Percentiles rank a stretch among this genome's conserved stretches.
Evolutionary conservation across 306 rosid species (phyloP).

Genomic region (Lathyrus tuberosus): DNA sequence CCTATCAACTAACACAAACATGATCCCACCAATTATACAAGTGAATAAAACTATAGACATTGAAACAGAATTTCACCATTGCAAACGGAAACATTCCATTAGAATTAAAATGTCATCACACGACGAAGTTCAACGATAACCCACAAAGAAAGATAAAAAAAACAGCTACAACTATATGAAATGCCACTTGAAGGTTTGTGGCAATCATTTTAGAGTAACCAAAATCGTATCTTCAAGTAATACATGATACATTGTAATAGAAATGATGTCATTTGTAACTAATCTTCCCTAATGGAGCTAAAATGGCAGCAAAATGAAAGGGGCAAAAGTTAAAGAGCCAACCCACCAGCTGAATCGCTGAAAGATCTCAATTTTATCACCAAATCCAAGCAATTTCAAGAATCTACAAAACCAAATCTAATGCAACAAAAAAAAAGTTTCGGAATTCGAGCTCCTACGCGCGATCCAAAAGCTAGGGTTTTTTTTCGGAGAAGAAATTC

Average conservation of each 20-base stretch:
- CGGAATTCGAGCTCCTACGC: slow-evolving; percentile 37
- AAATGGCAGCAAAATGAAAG: slow-evolving; percentile 35
- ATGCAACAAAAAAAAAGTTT: slow-evolving; percentile 32
- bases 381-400: slow-evolving; percentile 42
- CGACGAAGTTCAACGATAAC: slow-evolving; percentile 21
- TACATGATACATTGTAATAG: neutral
- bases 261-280: slow-evolving; percentile 19
- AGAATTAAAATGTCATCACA: slow-evolving; percentile 1
- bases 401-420: slow-evolving; percentile 53
- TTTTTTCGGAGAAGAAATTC: slow-evolving; percentile 25
- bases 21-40: slow-evolving; percentile 11
- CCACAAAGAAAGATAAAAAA: neutral
- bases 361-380: slow-evolving; percentile 36
- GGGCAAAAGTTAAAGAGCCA: slow-evolving; percentile 13
- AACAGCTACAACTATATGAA: neutral
- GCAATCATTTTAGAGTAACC: slow-evolving; percentile 27
- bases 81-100: neutral
- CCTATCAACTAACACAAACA: slow-evolving; percentile 21
- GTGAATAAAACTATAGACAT: neutral
- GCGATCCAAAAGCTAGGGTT: slow-evolving; percentile 67
- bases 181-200: neutral
- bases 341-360: slow-evolving; percentile 41
- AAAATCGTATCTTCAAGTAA: slow-evolving; percentile 18
- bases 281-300: slow-evolving; percentile 22
- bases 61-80: slow-evolving; percentile 11